Evolutionary conservation across 257 asterid species (phyloP).

Genomic region (Fraxinus pennsylvanica): DNA sequence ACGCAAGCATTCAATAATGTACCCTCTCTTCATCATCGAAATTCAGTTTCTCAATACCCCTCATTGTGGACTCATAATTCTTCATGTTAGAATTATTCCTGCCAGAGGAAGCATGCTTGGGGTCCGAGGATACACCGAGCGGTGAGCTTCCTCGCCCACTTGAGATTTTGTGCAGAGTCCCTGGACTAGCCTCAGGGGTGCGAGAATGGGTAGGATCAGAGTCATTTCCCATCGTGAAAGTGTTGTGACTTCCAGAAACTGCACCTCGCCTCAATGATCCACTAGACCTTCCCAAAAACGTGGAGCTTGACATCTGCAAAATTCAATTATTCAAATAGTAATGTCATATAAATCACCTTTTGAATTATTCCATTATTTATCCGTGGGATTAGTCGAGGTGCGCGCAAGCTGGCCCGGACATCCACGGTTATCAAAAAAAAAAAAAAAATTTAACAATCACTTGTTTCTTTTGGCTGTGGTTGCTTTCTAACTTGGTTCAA

Average conservation of each 20-base stretch:
- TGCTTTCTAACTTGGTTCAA: no score
- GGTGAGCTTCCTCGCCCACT: constrained; percentile 64
- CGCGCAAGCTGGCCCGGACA: no score
- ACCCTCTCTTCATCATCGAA: constrained; percentile 65
- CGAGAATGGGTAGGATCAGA: constrained; percentile 69
- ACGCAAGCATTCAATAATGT: constrained; percentile 27
- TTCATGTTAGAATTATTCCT: constrained; percentile 47
- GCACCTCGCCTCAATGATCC: constrained; percentile 74
- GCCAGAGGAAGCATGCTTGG: constrained; percentile 59
- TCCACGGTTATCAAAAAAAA: no score
- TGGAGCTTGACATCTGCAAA: constrained; percentile 76
- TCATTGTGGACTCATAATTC: constrained; percentile 65
- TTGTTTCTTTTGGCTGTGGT: no score
- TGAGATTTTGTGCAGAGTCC: constrained; percentile 51
- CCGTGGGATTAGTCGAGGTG: no score
- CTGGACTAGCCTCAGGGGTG: constrained; percentile 77
- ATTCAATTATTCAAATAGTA: constrained; percentile 3
- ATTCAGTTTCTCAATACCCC: constrained; percentile 67
- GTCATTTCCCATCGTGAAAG: constrained; percentile 56
- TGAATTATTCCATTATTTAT: neutral
- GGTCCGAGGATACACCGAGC: constrained; percentile 66
- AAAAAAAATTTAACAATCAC: no score
- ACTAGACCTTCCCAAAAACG: constrained; percentile 71
- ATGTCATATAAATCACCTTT: constrained; percentile 6
- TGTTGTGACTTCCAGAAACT: constrained; percentile 66